A percentile compares a stretch with the other conserved stretches of the same genome.
These are phyloP conservation scores for Scytalidium lignicola DNA, from an alignment of 2,329 filamentous ascomycete genomes.

Conservation along the genomic window DNA sequence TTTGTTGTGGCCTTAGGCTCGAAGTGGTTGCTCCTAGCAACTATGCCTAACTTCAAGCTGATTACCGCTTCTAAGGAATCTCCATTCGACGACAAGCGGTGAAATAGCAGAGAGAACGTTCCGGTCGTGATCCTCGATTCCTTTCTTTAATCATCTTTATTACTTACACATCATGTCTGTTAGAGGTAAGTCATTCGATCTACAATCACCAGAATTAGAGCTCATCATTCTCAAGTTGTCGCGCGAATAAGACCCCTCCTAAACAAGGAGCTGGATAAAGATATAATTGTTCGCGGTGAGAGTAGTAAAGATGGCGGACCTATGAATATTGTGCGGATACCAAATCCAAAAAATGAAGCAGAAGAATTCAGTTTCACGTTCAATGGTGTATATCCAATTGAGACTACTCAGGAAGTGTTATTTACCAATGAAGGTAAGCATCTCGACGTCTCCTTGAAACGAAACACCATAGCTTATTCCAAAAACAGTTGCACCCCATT, in stretches of 20 bases:
- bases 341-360: constrained; percentile 85
- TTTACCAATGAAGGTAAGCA: constrained; percentile 80
- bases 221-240: constrained; percentile 66
- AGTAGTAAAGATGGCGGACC: constrained; percentile 56
- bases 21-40: background rate
- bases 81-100: background rate
- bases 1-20: background rate
- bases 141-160: constrained; percentile 8
- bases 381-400: constrained; percentile 82
- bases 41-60: background rate
- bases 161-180: constrained; percentile 18
- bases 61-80: background rate
- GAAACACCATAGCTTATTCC: background rate
- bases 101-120: background rate
- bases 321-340: constrained; percentile 74
- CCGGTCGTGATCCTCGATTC: background rate
- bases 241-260: constrained; percentile 86
- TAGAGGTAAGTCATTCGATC: constrained; percentile 14
- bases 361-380: constrained; percentile 95
- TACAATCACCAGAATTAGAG: background rate
- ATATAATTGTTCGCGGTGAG: constrained; percentile 73
- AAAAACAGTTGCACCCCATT: constrained; percentile 69
- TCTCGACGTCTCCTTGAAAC: background rate
- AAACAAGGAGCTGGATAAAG: constrained; percentile 77
- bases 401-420: constrained; percentile 76